Percentiles rank a stretch among this genome's conserved stretches.
Evolutionary conservation across 768 basidiomycete species (phyloP).

Genomic region (Mycena epipterygia): DNA sequence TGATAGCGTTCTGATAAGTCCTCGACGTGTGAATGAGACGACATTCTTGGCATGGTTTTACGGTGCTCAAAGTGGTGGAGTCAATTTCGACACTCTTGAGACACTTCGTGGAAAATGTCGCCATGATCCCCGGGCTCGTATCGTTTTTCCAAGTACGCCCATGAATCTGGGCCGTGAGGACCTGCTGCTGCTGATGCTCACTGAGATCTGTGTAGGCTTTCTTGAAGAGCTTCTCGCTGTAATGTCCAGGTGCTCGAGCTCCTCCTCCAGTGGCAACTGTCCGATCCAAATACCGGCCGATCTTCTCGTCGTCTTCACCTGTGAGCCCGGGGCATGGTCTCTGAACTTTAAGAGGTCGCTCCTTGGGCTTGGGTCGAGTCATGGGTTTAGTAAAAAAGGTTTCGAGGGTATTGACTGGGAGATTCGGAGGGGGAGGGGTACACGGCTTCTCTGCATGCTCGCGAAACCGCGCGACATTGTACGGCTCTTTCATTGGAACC

Average conservation of each 20-base stretch:
- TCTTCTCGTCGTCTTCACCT: background rate
- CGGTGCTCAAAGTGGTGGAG: background rate
- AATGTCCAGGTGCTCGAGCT: background rate
- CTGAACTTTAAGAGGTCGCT: background rate
- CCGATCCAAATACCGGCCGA: conserved; percentile 1
- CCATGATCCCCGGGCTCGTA: conserved; percentile 6
- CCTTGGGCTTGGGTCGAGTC: background rate
- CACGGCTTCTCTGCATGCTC: conserved; percentile 16
- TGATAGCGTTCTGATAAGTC: background rate
- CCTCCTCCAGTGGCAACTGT: background rate
- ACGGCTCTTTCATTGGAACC: conserved; percentile 28
- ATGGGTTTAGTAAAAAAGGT: background rate
- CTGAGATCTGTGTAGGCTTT: background rate
- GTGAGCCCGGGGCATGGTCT: conserved; percentile 18
- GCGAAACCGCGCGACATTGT: conserved; percentile 23
- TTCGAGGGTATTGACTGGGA: background rate
- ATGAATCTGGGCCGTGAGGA: background rate
- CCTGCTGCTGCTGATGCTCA: background rate
- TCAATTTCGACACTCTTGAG: conserved; percentile 1
- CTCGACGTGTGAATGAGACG: background rate
- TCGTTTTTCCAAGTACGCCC: conserved; percentile 9
- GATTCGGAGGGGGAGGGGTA: background rate
- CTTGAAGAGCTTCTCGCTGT: background rate
- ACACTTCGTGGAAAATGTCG: conserved; percentile 2
- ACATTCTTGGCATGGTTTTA: background rate